Base-by-base conservation (phyloP, 208 protist genomes). In the Trypanosoma rangeli region DNA sequence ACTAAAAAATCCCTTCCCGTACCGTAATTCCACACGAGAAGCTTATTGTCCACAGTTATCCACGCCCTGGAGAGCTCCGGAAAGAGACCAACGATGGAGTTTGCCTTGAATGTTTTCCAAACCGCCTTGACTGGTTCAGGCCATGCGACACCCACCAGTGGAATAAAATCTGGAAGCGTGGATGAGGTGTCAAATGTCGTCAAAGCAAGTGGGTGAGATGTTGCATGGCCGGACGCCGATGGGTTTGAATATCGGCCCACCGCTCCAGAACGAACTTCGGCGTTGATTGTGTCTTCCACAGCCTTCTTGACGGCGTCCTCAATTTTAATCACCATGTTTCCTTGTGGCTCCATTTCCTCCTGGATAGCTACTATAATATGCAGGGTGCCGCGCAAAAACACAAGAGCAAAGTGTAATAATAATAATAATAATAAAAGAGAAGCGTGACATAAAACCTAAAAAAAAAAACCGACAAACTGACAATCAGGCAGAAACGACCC, bases 11-110 rank as follows among this genome's bases (percentile, higher is more conserved):
- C 86, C 16, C 79, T 78, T 10, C 82, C 84, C 15, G 82, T 81
- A 39, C 85, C 78, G 74, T 87, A 97, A 64, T 94, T 86, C 87
- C 92, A 97, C 18, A 94, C 64, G 18, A 94, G 67, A 3, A 97
- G 63, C 67, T 89, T 79, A 77, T 94, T 92, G 74, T 97, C 92
- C 9, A 92, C 83, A 12, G 86, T 91, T 64, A 94, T 83, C 88
- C 89, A 97, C n/a, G 84, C 86, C 26, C 92, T 87, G 16, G 75
- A 87, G 16, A 97, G 60, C 15, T 64, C 54, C 31, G 88, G 74
- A 68, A 97, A 97, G 22, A 94, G 67, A 58, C 92, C 92, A 29
- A 86, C 80, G 28, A 89, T 76, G 18, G 86, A 93, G 68, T 79
- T 83, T 63, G 75, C 86, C 50, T 80, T 82, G 62, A 91, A 80